Base-by-base conservation (phyloP, 768 basidiomycete species). In the Calocybe indica region DNA sequence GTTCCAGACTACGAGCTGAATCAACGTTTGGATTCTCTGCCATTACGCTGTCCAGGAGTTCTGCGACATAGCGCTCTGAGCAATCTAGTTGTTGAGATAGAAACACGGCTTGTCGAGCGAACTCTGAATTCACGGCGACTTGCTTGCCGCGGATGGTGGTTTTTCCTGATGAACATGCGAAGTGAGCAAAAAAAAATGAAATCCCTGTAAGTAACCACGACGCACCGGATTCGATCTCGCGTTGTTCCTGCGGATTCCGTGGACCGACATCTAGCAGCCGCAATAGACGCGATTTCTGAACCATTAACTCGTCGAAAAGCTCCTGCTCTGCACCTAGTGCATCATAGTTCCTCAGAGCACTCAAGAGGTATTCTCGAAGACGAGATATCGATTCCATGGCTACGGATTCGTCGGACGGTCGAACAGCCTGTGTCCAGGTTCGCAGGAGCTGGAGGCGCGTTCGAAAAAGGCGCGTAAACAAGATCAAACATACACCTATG, bases 1-100 rank as follows among this genome's bases (percentile, higher is more conserved):
- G 64, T 59, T 92, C 90, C 31, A 90, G 69, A 43, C 71, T 78
- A 47, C 69, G 72, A 1, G 79, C 72, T 5, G 78, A 67, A 3
- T 64, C 69, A 11, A 84, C 67, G 52, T 89, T 88, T 0, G 88
- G 83, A 56, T 83, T 81, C 50, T 74, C 67, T 1, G 74, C 56
- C 67, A 83, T 82, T 37, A 85, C 72, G 14, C 75, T 66, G 49
- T 86, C 79, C 40, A 91, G 70, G 12, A 91, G 75, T 14, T 72
- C 72, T 4, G 91, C 88, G 43, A 83, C 67, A 63, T 88, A 82
- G 55, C 83, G 80, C 67, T 95, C 92, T 9, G 92, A 94, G 54
- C 82, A 82, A 56, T 80, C 75, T 45, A 96, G 82, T 46, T 89
- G 80, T 58, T 87, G 81, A 0, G 92, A 80, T 47, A 94, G 78